These are phyloP conservation scores for Pueraria montana DNA, from an alignment of 306 rosid genomes.

Conservation along the genomic window DNA sequence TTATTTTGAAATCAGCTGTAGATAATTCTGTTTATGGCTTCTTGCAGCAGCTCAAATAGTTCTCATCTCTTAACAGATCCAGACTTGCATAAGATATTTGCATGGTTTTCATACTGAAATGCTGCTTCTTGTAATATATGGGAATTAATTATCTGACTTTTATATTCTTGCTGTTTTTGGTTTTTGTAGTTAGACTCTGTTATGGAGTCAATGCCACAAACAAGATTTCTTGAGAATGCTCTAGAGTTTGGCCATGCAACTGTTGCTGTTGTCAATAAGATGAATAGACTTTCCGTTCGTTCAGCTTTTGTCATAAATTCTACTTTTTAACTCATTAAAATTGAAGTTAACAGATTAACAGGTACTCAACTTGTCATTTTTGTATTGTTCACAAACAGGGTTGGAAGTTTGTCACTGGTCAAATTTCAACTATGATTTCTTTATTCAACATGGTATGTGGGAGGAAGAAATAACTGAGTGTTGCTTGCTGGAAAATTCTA, in stretches of 20 bases:
- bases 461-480: not conserved
- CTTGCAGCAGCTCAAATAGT: not conserved
- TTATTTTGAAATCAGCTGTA: not conserved
- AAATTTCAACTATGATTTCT: not conserved
- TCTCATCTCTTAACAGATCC: not conserved
- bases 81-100: not conserved
- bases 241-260: not conserved
- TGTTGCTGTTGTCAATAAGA: not conserved
- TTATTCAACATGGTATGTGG: not conserved
- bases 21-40: not conserved
- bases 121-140: not conserved
- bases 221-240: not conserved
- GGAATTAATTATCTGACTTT: not conserved
- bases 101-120: not conserved
- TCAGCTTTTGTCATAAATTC: not conserved
- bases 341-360: not conserved
- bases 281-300: not conserved
- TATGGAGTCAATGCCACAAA: not conserved
- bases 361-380: not conserved
- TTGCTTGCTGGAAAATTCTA: not conserved
- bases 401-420: not conserved
- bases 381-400: not conserved
- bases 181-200: not conserved
- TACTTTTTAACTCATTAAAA: not conserved
- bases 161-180: not conserved